A percentile compares a stretch with the other conserved stretches of the same genome.
These are phyloP conservation scores for Cladochytrium replicatum DNA, from an alignment of 192 early-diverging fungal species.

Conservation along the genomic window DNA sequence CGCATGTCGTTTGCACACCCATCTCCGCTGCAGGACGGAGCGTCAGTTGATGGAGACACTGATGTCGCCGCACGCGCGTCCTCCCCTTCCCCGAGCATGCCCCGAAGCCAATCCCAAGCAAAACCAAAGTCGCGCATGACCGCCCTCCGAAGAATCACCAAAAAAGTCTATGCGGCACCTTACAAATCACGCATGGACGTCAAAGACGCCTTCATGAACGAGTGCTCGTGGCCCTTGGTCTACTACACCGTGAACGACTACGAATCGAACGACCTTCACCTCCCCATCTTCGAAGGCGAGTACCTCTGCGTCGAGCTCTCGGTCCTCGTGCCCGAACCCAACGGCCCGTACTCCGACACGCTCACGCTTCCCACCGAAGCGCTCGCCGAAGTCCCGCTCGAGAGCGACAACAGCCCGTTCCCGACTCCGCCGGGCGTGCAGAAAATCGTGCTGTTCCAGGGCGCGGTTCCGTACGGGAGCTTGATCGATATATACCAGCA, in stretches of 20 bases:
- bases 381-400: slow-evolving; percentile 21
- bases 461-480: slow-evolving; percentile 77
- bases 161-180: slow-evolving; percentile 76
- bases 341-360: slow-evolving; percentile 19
- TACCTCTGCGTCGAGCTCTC: slow-evolving; percentile 87
- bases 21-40: too few relatives aligned
- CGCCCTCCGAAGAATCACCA: slow-evolving; percentile 63
- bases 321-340: slow-evolving; percentile 54
- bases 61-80: not conserved
- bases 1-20: too few relatives aligned
- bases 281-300: slow-evolving; percentile 74
- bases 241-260: slow-evolving; percentile 92
- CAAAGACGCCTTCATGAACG: slow-evolving; percentile 74
- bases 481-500: slow-evolving; percentile 77
- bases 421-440: slow-evolving; percentile 47
- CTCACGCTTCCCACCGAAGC: slow-evolving; percentile 29
- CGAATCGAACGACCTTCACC: slow-evolving; percentile 79
- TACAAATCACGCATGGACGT: slow-evolving; percentile 87
- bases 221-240: slow-evolving; percentile 82
- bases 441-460: slow-evolving; percentile 77
- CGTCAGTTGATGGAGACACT: too few relatives aligned
- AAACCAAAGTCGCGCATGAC: slow-evolving; percentile 54
- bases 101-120: slow-evolving; percentile 34
- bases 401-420: slow-evolving; percentile 35
- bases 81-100: slow-evolving; percentile 2